Percentiles rank a stretch among this genome's conserved stretches.
Evolutionary conservation across 257 asterid species (phyloP).

Genomic region (Ophiorrhiza pumila): DNA sequence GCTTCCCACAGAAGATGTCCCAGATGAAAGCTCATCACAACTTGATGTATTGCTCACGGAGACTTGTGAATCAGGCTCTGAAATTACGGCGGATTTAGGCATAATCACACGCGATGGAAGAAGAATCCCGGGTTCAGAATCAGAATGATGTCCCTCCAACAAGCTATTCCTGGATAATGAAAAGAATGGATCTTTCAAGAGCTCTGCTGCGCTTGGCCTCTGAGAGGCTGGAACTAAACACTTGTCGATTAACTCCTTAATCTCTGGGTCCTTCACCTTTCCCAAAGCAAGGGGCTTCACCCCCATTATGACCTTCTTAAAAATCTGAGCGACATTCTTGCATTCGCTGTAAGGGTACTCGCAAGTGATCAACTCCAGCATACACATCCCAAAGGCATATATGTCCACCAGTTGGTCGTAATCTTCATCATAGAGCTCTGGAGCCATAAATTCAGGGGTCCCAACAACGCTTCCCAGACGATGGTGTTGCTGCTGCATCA

Average conservation of each 20-base stretch:
- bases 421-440: constrained; percentile 42
- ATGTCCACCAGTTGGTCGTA: constrained; percentile 43
- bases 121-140: not conserved
- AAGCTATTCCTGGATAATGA: not conserved
- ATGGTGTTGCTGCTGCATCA: constrained; percentile 17
- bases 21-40: not conserved
- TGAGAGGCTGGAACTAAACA: constrained; percentile 38
- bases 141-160: not conserved
- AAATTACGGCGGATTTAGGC: not conserved
- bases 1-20: not conserved
- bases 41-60: not conserved
- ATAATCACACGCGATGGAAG: not conserved
- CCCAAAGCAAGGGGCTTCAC: constrained; percentile 31
- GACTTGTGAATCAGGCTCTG: not conserved
- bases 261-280: constrained; percentile 31
- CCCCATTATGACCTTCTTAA: constrained; percentile 38
- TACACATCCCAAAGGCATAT: constrained; percentile 52
- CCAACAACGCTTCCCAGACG: constrained; percentile 30
- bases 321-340: constrained; percentile 32
- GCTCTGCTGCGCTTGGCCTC: constrained; percentile 48
- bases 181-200: constrained; percentile 47
- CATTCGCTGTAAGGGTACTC: constrained; percentile 44
- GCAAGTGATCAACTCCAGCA: constrained; percentile 39
- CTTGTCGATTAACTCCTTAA: constrained; percentile 36
- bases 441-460: constrained; percentile 49